Conservation (phyloP, 441 rosid genomes). For the Biscutella laevigata region DNA sequence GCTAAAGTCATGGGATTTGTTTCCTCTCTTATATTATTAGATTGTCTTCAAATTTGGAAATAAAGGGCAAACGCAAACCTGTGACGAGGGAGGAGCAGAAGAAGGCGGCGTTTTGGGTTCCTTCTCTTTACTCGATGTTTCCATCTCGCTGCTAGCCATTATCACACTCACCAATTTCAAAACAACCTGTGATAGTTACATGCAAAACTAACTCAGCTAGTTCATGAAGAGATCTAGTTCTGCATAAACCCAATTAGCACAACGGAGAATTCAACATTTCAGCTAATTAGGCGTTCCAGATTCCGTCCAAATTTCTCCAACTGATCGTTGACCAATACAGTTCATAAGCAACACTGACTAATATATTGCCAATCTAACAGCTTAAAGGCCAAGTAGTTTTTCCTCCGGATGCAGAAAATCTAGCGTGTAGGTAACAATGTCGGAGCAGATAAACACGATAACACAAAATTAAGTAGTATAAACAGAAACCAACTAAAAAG, state of each 20-base stretch:
- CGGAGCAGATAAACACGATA: background rate
- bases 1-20: background rate
- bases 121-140: conserved; percentile 61
- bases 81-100: conserved; percentile 39
- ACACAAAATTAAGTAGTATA: background rate
- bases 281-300: background rate
- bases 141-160: conserved; percentile 72
- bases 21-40: background rate
- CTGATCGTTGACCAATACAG: conserved; percentile 13
- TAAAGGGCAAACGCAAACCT: conserved; percentile 34
- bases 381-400: conserved; percentile 13
- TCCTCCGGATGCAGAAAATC: conserved; percentile 15
- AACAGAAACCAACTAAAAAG: background rate
- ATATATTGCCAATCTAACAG: background rate
- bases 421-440: conserved; percentile 18
- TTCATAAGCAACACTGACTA: background rate
- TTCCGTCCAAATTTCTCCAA: background rate
- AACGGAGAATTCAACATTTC: conserved; percentile 9
- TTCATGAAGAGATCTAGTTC: conserved; percentile 2
- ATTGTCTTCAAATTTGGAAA: background rate
- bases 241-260: conserved; percentile 2
- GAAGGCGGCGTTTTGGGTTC: conserved; percentile 48
- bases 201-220: conserved; percentile 22
- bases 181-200: conserved; percentile 39
- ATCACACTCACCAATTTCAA: conserved; percentile 24